Evolutionary conservation across 805 yeast species (phyloP).

Genomic region (Starmerella tilneyi): DNA sequence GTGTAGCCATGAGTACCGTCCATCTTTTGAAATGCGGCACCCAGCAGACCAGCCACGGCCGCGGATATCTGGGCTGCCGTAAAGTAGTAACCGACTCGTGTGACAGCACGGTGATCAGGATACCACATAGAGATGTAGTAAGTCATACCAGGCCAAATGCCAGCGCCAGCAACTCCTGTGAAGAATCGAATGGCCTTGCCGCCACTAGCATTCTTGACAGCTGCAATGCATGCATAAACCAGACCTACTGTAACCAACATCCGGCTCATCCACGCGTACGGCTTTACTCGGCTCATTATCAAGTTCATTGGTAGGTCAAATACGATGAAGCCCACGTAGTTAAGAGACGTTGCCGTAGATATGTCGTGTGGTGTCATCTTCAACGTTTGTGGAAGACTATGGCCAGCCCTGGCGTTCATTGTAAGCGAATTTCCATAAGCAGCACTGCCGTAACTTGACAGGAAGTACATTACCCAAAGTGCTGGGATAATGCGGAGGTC

Average conservation of each 20-base stretch:
- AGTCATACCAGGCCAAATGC: conserved; percentile 85
- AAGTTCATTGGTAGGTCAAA: conserved; percentile 86
- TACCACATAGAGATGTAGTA: conserved; percentile 78
- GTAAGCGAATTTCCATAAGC: conserved; percentile 73
- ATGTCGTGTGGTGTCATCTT: conserved; percentile 45
- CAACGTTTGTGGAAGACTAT: conserved; percentile 48
- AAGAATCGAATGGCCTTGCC: conserved; percentile 62
- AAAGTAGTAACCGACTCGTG: conserved; percentile 76
- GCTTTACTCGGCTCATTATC: conserved; percentile 70
- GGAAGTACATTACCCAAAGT: conserved; percentile 65
- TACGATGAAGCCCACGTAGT: conserved; percentile 71
- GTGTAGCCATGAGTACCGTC: conserved; percentile 57
- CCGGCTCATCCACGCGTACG: conserved; percentile 76
- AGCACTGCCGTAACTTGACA: conserved; percentile 66
- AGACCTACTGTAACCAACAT: conserved; percentile 68
- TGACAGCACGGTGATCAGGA: conserved; percentile 64
- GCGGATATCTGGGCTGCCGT: conserved; percentile 90
- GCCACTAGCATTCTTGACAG: conserved; percentile 47
- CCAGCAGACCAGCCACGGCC: conserved; percentile 76
- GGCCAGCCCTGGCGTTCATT: conserved; percentile 55
- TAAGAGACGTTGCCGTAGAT: conserved; percentile 67
- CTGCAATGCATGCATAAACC: conserved; percentile 64
- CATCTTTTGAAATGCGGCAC: conserved; percentile 81
- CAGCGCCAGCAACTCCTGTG: conserved; percentile 70
- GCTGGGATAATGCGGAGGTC: conserved; percentile 73